Conservation (phyloP, 805 yeast species). For the Suhomyces pyralidae region DNA sequence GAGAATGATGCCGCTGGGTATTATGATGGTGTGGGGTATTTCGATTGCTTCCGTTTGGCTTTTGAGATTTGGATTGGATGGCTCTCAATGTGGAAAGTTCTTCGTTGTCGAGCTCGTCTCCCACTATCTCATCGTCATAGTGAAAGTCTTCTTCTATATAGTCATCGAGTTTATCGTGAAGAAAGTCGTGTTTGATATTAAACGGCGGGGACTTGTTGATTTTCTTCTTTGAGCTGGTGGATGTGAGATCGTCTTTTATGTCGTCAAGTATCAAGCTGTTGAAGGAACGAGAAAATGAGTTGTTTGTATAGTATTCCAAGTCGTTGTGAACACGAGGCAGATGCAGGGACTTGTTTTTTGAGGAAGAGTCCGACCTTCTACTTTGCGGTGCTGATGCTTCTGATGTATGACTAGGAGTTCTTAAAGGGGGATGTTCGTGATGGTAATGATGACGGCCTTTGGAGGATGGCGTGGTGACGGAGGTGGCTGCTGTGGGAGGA, state of each 20-base stretch:
- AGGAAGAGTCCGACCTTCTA: neutral
- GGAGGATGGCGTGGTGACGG: conserved; percentile 8
- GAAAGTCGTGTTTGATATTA: conserved; percentile 32
- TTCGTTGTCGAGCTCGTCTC: conserved; percentile 4
- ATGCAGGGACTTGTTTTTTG: neutral
- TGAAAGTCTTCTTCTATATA: conserved; percentile 15
- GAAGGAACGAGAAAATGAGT: conserved; percentile 41
- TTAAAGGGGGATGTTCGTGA: neutral
- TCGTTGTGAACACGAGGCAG: conserved; percentile 5
- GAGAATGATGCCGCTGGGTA: neutral
- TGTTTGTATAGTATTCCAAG: conserved; percentile 36
- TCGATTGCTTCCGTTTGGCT: neutral
- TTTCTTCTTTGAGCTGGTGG: conserved; percentile 8
- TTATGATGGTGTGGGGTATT: neutral
- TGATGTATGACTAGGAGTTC: conserved; percentile 1
- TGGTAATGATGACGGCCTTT: neutral
- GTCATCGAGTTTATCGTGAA: conserved; percentile 20
- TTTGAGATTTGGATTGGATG: neutral
- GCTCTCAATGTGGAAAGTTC: neutral
- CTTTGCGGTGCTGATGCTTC: neutral
- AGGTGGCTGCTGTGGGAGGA: conserved; percentile 3
- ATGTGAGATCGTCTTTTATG: conserved; percentile 18
- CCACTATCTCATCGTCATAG: conserved; percentile 5
- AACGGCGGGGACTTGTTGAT: conserved; percentile 43
- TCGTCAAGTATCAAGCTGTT: conserved; percentile 42